Evolutionary conservation across 495 filamentous ascomycete genomes (phyloP), one percentile per base, ranked within the genome.

Genomic region (Hyaloscypha finlandica): DNA sequence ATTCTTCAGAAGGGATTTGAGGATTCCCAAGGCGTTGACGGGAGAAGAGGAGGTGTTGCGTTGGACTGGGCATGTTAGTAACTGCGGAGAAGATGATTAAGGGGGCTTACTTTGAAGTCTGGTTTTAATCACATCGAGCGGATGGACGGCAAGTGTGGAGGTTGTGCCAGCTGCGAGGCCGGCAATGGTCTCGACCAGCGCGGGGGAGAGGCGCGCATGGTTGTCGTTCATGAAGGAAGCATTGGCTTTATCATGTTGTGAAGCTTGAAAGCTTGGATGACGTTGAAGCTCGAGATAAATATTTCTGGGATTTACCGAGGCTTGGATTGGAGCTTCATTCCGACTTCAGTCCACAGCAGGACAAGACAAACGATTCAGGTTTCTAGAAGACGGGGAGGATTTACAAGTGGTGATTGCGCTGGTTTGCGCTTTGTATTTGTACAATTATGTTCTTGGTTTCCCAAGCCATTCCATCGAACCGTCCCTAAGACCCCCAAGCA

Each of bases 41-140:
- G 75, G 63, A 74, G 58, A 63, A 20, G 62, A 11, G 70, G 45
- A 69, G 61, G 66, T 45, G 72, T 63, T 64, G 74, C 64, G 66
- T 42, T 73, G 42, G 75, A 71, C 48, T 75, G 31, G 52, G 53
- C 14, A 25, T 16, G 39, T 69, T 59, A 72, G 60, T 45, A 30
- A 1, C 8, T 61, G 45, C 42, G 56, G 22, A 2, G 30, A 35
- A 60, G 39, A n/a, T 1, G 37, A 9, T 65, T 19, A 22, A 54
- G 39, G 45, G 37, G 56, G 42, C 45, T 68, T 77, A 94, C 93
- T 86, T 80, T 99, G 95, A 71, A 99, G 86, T 65, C 95, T 90
- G 48, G 93, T 97, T 80, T 99, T 99, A 73, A 98, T 85, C 65
- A 98, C 86, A 79, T 99, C 95, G 60, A 99, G 83, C 22, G 95